Evolutionary conservation across 306 rosid species (phyloP).

Genomic region (Rosa lucieae): DNA sequence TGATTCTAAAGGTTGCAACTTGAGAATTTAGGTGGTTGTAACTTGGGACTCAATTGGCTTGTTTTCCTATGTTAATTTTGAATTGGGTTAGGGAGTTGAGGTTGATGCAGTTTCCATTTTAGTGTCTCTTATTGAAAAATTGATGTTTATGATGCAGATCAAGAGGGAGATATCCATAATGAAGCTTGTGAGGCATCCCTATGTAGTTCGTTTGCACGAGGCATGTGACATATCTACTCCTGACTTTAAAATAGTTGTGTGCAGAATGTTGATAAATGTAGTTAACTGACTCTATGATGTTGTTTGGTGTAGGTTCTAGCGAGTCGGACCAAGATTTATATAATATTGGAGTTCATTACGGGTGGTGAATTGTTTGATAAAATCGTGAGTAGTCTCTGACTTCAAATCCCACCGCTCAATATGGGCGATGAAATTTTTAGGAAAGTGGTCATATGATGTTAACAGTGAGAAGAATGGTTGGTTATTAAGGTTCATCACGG

Average conservation of each 20-base stretch:
- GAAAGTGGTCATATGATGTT: slow-evolving; percentile 24
- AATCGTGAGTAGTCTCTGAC: slow-evolving; percentile 63
- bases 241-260: not conserved
- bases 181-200: slow-evolving; percentile 94
- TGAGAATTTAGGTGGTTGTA: not conserved
- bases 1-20: not conserved
- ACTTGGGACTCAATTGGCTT: not conserved
- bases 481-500: slow-evolving; percentile 69
- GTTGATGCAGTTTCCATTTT: not conserved
- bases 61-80: not conserved
- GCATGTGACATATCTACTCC: slow-evolving; percentile 35
- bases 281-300: slow-evolving; percentile 12
- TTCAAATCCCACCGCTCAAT: slow-evolving; percentile 4
- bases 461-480: slow-evolving; percentile 13
- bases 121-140: not conserved
- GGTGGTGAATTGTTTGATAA: slow-evolving; percentile 96
- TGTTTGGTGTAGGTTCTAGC: slow-evolving; percentile 71
- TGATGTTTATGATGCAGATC: slow-evolving; percentile 50
- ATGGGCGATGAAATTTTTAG: slow-evolving; percentile 3
- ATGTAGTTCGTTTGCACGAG: slow-evolving; percentile 81
- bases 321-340: slow-evolving; percentile 83
- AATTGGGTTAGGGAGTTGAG: not conserved
- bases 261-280: not conserved
- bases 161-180: slow-evolving; percentile 88
- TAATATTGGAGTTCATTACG: slow-evolving; percentile 87